Evolutionary conservation across 1,284 basidiomycete species (phyloP), one percentile per base, ranked within the genome.

Genomic region (Uromyces viciae-fabae): DNA sequence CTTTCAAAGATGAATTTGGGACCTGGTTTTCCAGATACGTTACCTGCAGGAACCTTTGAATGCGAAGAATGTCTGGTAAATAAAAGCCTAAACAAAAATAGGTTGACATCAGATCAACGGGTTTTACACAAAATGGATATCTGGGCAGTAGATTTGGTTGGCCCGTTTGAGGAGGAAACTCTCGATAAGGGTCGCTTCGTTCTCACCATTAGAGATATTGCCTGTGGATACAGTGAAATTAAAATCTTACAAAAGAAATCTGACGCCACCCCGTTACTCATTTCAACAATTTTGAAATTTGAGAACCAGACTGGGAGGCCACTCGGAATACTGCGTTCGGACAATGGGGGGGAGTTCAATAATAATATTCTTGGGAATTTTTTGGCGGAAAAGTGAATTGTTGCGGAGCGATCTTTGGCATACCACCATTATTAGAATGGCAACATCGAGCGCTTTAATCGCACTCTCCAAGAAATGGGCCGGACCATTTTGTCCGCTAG

Each of bases 391-490:
- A 60, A 60, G 19, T 25, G 56, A 15, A 60, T 60, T 19, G 8
- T 31, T 14, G 56, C 56, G 2, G 25, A 60, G 19, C 56, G 25
- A 9, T 9, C 15, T 22, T 33, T 60, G 5, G 28, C 56, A 15
- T 60, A 60, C 56, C 56, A 60, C n/a, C 54, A 56, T 28, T 56
- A 56, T 56, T 7, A 56, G 54, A 56, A 56, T n/a, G 22, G 54
- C 5, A 7, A n/a, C 22, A 56, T 56, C 31, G 54, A 56, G 54
- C 54, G 54, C 22, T 56, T 56, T 28, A 56, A 56, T 22, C 31
- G 54, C 54, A 56, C 54, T 22, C 9, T 56, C 22, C 22, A 19
- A 22, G 54, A 56, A 19, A 17, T 60, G 56, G 56, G 56, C 7
- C 11, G n/a, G 8, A 60, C 25, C 5, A 60, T 60, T 19, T 19